A percentile compares a stretch with the other conserved stretches of the same genome.
Evolutionary conservation across 805 yeast species (phyloP).

Genomic region (Starmerella khaoyaiensis): DNA sequence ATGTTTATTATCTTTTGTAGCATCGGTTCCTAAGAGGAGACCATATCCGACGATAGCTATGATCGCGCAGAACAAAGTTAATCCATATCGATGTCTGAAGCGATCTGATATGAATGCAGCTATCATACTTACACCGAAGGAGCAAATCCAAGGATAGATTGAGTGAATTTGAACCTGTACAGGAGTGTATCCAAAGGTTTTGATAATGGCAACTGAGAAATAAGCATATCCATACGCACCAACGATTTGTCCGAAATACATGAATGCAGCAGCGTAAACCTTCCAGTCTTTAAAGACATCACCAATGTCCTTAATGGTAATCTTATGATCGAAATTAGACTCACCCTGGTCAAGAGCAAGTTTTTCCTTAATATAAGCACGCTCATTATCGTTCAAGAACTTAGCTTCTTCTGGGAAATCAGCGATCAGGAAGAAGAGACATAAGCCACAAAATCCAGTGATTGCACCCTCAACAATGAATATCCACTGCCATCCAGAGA

Average conservation of each 20-base stretch:
- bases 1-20: slow-evolving; percentile 26
- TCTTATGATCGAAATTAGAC: slow-evolving; percentile 39
- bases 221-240: slow-evolving; percentile 70
- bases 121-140: slow-evolving; percentile 54
- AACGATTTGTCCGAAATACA: slow-evolving; percentile 51
- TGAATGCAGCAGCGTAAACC: slow-evolving; percentile 44
- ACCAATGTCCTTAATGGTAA: slow-evolving; percentile 35
- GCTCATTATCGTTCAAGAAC: slow-evolving; percentile 41
- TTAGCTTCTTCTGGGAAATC: slow-evolving; percentile 63
- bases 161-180: slow-evolving; percentile 68
- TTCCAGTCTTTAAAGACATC: slow-evolving; percentile 47
- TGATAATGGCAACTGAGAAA: slow-evolving; percentile 56
- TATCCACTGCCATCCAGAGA: slow-evolving; percentile 44
- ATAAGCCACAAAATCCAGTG: slow-evolving; percentile 28
- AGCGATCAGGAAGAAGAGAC: slow-evolving; percentile 39
- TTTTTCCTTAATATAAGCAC: slow-evolving; percentile 44
- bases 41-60: slow-evolving; percentile 42
- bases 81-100: slow-evolving; percentile 29
- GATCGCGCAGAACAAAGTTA: slow-evolving; percentile 19
- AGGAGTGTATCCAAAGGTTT: slow-evolving; percentile 49
- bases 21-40: slow-evolving; percentile 38
- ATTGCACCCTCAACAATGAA: slow-evolving; percentile 40
- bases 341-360: slow-evolving; percentile 39
- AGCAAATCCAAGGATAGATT: slow-evolving; percentile 72
- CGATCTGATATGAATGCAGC: slow-evolving; percentile 54